Evolutionary conservation across 2,329 filamentous ascomycete species (phyloP).

Genomic region (Arthrinium phaeospermum): DNA sequence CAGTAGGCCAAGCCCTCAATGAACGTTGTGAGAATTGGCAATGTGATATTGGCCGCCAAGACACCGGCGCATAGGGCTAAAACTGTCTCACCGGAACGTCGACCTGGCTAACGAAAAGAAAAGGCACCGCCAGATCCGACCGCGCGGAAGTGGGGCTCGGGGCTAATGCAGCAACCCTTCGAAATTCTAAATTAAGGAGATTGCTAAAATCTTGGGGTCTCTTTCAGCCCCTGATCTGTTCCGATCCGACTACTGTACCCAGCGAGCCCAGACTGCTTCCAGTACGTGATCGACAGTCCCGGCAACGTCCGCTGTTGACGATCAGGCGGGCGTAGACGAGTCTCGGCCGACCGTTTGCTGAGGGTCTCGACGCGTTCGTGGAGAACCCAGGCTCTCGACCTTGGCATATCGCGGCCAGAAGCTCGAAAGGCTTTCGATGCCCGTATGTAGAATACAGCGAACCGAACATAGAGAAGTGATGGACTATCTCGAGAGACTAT

Average conservation of each 20-base stretch:
- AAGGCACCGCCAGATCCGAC: background rate
- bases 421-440: no score
- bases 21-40: background rate
- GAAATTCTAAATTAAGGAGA: constrained; percentile 9
- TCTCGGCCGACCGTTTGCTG: background rate
- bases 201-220: background rate
- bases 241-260: background rate
- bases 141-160: background rate
- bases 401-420: background rate
- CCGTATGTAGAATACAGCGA: background rate
- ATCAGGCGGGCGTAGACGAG: background rate
- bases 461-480: background rate
- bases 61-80: constrained; percentile 10
- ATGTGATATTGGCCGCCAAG: background rate
- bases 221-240: background rate
- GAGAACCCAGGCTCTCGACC: background rate
- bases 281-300: constrained; percentile 2
- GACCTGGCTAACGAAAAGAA: background rate
- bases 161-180: background rate
- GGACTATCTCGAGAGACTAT: background rate
- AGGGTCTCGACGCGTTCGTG: background rate
- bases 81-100: constrained; percentile 5
- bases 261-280: background rate
- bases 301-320: background rate
- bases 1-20: background rate